A percentile compares a stretch with the other conserved stretches of the same genome.
phyloP scores from a whole-genome alignment of 2,329 filamentous ascomycete genomes.

The Colletotrichum liaoningense region DNA sequence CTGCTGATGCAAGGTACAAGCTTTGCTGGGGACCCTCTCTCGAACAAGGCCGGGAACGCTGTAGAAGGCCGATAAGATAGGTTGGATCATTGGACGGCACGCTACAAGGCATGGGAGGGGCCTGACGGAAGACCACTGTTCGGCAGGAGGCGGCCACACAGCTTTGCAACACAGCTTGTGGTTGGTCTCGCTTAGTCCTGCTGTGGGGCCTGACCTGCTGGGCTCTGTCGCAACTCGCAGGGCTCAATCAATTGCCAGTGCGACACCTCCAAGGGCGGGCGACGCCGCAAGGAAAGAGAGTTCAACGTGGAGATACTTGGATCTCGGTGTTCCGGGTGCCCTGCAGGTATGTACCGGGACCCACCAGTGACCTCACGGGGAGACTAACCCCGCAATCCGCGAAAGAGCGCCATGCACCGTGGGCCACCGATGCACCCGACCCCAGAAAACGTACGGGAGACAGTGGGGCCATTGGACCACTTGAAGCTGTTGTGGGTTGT shows the following conservation, averaged over 20 bases:
- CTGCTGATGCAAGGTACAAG: constrained; percentile 37
- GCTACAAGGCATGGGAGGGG: not conserved
- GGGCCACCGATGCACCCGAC: constrained; percentile 40
- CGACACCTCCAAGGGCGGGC: not conserved
- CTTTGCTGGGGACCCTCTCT: constrained; percentile 31
- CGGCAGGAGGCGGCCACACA: not conserved
- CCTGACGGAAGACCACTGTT: constrained; percentile 7
- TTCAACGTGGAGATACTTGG: constrained; percentile 21
- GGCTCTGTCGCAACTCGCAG: not conserved
- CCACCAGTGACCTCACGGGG: constrained; percentile 35
- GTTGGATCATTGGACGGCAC: constrained; percentile 20
- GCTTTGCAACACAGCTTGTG: not conserved
- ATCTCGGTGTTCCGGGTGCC: constrained; percentile 16
- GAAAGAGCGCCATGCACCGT: constrained; percentile 28
- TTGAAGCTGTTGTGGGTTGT: constrained; percentile 35
- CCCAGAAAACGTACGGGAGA: constrained; percentile 40
- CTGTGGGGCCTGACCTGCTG: not conserved
- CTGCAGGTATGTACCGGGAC: constrained; percentile 33
- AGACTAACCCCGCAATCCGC: constrained; percentile 43
- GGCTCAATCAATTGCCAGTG: not conserved
- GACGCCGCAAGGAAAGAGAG: not conserved
- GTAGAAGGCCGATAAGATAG: constrained; percentile 15
- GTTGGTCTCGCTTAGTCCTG: constrained; percentile 15
- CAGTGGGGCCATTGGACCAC: constrained; percentile 34
- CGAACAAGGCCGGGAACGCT: constrained; percentile 17